Conservation (phyloP, 1,284 basidiomycete species). For the Austroboletus niveus region DNA sequence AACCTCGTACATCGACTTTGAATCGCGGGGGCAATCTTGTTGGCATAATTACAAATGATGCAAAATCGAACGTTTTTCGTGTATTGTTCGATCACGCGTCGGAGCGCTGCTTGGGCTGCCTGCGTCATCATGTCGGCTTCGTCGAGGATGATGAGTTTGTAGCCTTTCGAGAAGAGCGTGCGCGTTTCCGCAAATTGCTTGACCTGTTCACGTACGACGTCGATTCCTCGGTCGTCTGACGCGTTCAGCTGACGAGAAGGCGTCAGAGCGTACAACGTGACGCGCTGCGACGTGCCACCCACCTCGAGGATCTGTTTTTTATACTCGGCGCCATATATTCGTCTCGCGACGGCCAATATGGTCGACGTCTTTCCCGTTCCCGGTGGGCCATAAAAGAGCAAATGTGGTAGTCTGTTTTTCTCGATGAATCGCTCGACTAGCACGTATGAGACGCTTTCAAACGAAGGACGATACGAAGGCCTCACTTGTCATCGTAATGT, state of each 20-base stretch:
- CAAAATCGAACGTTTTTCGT: conserved; percentile 99
- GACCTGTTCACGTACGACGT: conserved; percentile 97
- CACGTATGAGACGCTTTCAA: conserved; percentile 4
- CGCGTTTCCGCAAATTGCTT: conserved; percentile 98
- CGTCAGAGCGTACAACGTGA: too few species aligned
- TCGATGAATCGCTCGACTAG: conserved; percentile 96
- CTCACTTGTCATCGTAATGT: conserved; percentile 90
- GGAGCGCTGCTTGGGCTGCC: conserved; percentile 92
- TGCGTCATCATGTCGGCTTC: conserved; percentile 99
- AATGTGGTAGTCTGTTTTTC: conserved; percentile 91
- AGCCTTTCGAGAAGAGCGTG: conserved; percentile 88
- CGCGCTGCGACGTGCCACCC: conserved; percentile 13
- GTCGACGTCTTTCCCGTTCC: conserved; percentile 98
- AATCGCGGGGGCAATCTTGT: conserved; percentile 98
- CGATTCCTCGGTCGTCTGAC: conserved; percentile 97
- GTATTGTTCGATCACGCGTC: conserved; percentile 97
- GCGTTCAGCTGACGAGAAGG: conserved; percentile 74
- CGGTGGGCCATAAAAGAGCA: conserved; percentile 97
- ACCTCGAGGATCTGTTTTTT: conserved; percentile 94
- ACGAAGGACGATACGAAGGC: neutral
- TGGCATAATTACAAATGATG: conserved; percentile 99
- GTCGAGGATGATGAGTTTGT: conserved; percentile 97
- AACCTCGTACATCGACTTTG: conserved; percentile 98
- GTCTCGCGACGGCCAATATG: conserved; percentile 92
- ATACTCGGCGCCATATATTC: conserved; percentile 84